Evolutionary conservation across 2,329 filamentous ascomycete species (phyloP), one percentile per base, ranked within the genome.

Genomic region (Epichloe typhina): DNA sequence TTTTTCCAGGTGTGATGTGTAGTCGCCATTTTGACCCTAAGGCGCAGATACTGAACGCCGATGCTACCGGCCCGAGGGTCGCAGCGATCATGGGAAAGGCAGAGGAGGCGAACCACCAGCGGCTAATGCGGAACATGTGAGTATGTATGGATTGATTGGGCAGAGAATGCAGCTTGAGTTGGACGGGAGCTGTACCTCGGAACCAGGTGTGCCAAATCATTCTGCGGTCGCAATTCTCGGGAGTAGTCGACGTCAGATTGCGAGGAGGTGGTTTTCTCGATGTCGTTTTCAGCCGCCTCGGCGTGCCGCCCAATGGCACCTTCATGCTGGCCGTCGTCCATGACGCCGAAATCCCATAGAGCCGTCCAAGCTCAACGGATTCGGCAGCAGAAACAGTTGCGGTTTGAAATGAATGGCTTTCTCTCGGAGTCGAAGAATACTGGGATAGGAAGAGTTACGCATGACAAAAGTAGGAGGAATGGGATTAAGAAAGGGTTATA

Each of bases 41-140:
- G 7, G 89, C 87, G 54, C 86, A 88, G 52, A 95, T 88, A 52
- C 85, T 91, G 66, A 93, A 85, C 33, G 93, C 82, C 52, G 90
- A 95, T 3, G 90, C 90, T 9, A 95, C 78, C 0, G 90, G 90
- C 1, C 88, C 88, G 2, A 93, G 76, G 0, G 89, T 88, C 36
- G 88, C 89, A 2, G 89, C 88, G 11, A 93, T 76, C 62, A 96
- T 80, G 35, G 86, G 86, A 55, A 90, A 82, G 9, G 76, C 79
- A 1, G 79, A 77, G 3, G 77, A 79, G 26, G 78, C 73, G 58
- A 82, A 75, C 79, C 79, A 83, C 77, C 78, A 83, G 19, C 76
- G 76, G 51, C 76, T 79, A 52, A n/a, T 5, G 9, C 38, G 35
- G 38, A 41, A 33, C 39, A 17, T 37, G 42, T 46, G 15, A 49